Evolutionary conservation across 768 basidiomycete genomes (phyloP), one percentile per base, ranked within the genome.

Genomic region (Sporobolomyces pararoseus): DNA sequence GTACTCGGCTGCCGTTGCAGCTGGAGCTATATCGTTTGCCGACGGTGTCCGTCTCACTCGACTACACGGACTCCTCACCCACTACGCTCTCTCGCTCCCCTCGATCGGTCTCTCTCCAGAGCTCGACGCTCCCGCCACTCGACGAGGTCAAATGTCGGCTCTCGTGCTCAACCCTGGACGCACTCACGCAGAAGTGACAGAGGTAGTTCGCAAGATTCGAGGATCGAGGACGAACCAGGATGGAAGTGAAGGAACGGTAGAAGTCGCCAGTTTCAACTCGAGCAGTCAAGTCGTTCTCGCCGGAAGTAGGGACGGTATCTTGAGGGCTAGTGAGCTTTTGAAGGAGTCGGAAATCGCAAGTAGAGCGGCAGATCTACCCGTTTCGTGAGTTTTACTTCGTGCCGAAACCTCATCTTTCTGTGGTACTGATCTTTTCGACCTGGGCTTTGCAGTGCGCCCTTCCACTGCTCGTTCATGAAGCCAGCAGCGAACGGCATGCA

Each of bases 251-350:
- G 76, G 75, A 25, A 63, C 62, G 19, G 76, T 77, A 64, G 75
- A 77, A 42, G 70, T 77, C n/a, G 77, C 77, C 27, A 67, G 67
- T 44, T 77, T 74, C 70, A 77, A 77, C 69, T 76, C 75, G 67
- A 37, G 37, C 6, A 63, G 65, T 12, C 77, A 77, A 66, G 64
- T 77, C 54, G 76, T 77, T 0, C 66, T 77, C 10, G 75, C 77
- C 4, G 77, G 77, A 0, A 70, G 67, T 17, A n/a, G 73, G 12
- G 75, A 76, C 7, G 77, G 75, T 9, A 75, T 77, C 35, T 31
- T 75, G 16, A 59, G 71, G 10, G 75, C 77, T 16, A 70, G 70
- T 34, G 74, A 77, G 42, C 34, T 65, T n/a, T 49, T 77, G 29
- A 37, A 69, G 21, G 63, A 75, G 21, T 35, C 52, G n/a, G 70